Base-by-base conservation (phyloP, 306 rosid genomes). In the apple (Malus domestica) region DNA sequence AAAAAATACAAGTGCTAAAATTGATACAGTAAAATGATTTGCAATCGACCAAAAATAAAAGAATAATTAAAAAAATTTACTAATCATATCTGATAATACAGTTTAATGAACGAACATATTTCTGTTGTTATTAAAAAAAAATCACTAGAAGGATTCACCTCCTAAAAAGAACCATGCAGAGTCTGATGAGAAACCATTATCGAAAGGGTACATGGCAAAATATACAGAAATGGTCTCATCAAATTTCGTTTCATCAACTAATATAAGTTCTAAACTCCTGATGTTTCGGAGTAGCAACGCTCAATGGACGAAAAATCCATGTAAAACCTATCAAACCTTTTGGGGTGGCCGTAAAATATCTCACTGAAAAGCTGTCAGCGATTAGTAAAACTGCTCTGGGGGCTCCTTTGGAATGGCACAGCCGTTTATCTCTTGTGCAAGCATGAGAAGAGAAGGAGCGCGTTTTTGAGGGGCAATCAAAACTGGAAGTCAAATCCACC, bases 401-500 rank as follows among this genome's bases (percentile, higher is more conserved):
- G 71, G 80, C 81, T 83, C 80, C 75, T 67, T 40, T 80, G 59
- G 76, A 63, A 38, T 72, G 65, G 72, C 33, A 18, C 52, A 68
- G 70, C 45, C 27, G 25, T 22, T 65, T 80, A 30, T 46, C 79
- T 35, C 22, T 12, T 55, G 73, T 23, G 30, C 67, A 76, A 30
- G 59, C 64, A 40, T 38, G 35, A 9, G 35, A 9, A 49, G 14
- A 20, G 16, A 32, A 9, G 55, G 3, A 4, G 42, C 51, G 30
- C 74, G 27, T n/a, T 55, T 32, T 46, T 57, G 57, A 52, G 35
- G 64, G 42, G 54, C 70, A 76, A 77, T 86, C 84, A 93, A 86
- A 91, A 93, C 71, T 93, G 83, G 79, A 91, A 93, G 38, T 91
- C 98, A 54, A 76, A 90, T 38, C 88, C 93, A 7, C 77, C 73